Evolutionary conservation across 371 early-diverging fungal species (phyloP), one percentile per base, ranked within the genome.

Genomic region (Lichtheimia ramosa): DNA sequence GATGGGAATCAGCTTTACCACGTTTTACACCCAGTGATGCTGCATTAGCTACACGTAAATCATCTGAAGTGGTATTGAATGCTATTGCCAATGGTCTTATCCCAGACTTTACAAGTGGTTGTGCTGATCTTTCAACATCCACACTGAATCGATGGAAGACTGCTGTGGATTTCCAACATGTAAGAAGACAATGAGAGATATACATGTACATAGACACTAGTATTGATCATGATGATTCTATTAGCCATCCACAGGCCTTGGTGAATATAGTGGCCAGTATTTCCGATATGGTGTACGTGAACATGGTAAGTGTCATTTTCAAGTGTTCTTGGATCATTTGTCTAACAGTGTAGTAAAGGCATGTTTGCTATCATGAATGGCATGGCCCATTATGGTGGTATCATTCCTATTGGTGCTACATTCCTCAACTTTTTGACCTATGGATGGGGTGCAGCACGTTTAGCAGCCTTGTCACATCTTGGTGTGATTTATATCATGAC

Each of bases 351-450:
- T 25, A 25, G 25, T 27, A 27, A 5, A 27, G 27, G 34, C 49
- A 99, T 99, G 99, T 91, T 91, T 55, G 98, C 94, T 48, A 85
- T 94, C 59, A 87, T 92, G 83, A 99, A 99, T 79, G 99, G 99
- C 55, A 76, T 99, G 58, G 71, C 89, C 43, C 92, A 95, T 21
- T 97, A 96, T 69, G 74, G 73, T 52, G 89, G 84, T 42, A 72
- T 92, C 51, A 90, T 96, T 65, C 97, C 98, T 10, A 96, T 92
- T 61, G 93, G 93, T 40, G 92, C 94, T 56, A 98, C 99, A 14
- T 99, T 99, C 87, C 84, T 99, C 59, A 98, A 98, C 88, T 99
- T 99, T 71, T 89, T 96, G 81, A 85, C 83, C 56, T 93, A 90
- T 62, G 90, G 89, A 23, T 83, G 81, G 64, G 96, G 97, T 48